These are phyloP conservation scores for Geum urbanum DNA, from an alignment of 306 rosid genomes.

Conservation along the genomic window DNA sequence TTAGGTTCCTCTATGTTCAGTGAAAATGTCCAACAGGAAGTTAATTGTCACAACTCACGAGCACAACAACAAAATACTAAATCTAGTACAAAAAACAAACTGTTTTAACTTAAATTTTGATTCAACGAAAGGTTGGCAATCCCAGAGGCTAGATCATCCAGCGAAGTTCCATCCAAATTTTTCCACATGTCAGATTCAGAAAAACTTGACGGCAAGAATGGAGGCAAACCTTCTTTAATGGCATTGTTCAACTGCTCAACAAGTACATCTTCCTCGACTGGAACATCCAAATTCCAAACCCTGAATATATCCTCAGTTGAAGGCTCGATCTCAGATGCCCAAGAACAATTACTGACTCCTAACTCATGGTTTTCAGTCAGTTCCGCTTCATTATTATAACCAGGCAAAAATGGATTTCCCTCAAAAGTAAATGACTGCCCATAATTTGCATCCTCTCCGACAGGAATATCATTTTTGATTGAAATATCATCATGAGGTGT, in stretches of 20 bases:
- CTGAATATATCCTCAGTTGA: conserved; percentile 50
- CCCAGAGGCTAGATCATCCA: conserved; percentile 38
- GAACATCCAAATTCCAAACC: conserved; percentile 64
- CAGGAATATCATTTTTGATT: conserved; percentile 18
- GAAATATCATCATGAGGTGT: conserved; percentile 21
- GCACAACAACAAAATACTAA: background rate
- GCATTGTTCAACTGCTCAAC: conserved; percentile 48
- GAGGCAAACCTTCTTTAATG: conserved; percentile 34
- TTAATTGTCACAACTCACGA: background rate
- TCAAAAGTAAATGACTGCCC: conserved; percentile 29
- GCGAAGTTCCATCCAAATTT: conserved; percentile 29
- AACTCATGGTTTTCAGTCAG: conserved; percentile 10
- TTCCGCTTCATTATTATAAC: conserved; percentile 44
- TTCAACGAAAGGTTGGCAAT: conserved; percentile 51
- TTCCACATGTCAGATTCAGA: conserved; percentile 29
- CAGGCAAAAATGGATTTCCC: conserved; percentile 69
- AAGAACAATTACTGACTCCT: conserved; percentile 23
- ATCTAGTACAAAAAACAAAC: background rate
- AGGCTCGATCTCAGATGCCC: conserved; percentile 33
- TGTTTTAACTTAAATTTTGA: conserved; percentile 13
- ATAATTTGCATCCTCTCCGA: conserved; percentile 17
- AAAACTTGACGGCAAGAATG: conserved; percentile 24
- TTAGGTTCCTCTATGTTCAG: background rate
- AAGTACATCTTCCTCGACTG: conserved; percentile 59
- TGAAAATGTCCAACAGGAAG: background rate